Conservation (phyloP, 148 eudicot genomes). For the Fagopyrum esculentum region DNA sequence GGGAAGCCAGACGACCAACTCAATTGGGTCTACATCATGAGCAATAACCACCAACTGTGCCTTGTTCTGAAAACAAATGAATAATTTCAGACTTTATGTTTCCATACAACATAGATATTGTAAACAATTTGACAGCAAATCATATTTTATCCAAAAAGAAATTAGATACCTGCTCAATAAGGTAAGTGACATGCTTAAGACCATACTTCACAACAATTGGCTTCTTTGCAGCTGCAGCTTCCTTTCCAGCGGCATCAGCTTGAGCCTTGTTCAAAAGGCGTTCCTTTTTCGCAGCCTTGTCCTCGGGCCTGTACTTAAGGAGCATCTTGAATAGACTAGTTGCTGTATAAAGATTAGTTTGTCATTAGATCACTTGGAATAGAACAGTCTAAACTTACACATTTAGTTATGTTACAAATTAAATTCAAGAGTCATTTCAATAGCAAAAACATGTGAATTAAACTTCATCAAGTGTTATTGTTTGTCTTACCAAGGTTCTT, state of each 20-base stretch:
- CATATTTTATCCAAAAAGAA: no score
- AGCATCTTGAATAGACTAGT: conserved; percentile 79
- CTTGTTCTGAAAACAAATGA: conserved; percentile 43
- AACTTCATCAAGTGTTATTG: neutral
- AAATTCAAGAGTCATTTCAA: neutral
- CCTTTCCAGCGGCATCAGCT: conserved; percentile 84
- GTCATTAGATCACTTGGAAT: no score
- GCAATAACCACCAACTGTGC: conserved; percentile 95
- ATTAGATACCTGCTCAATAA: conserved; percentile 67
- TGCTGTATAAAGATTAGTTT: conserved; percentile 31
- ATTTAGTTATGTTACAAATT: neutral
- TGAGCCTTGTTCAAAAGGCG: conserved; percentile 80
- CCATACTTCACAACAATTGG: conserved; percentile 93
- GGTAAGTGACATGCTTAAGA: conserved; percentile 80
- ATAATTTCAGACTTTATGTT: neutral
- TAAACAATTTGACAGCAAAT: neutral
- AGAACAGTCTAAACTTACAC: neutral
- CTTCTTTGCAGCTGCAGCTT: conserved; percentile 53
- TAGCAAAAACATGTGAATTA: neutral
- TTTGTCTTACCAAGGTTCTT: conserved; percentile 46
- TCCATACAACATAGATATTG: neutral
- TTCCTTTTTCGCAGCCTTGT: conserved; percentile 74
- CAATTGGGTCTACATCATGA: conserved; percentile 94
- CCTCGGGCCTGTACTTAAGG: conserved; percentile 89
- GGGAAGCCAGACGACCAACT: conserved; percentile 94